These are phyloP conservation scores for Macrocybe gigantea DNA, from an alignment of 768 basidiomycete genomes.

Conservation along the genomic window DNA sequence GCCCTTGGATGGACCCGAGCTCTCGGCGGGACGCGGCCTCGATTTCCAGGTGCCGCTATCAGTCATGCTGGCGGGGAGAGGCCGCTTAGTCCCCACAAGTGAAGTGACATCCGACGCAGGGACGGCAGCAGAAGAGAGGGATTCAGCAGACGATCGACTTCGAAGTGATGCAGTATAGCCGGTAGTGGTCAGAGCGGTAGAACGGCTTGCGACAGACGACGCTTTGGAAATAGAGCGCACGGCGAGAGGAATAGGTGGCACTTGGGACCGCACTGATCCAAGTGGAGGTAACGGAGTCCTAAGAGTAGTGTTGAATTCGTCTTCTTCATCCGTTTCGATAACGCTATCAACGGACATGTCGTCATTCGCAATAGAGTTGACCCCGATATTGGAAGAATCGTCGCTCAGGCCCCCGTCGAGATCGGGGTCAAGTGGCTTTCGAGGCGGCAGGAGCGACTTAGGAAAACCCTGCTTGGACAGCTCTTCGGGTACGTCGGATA, in stretches of 20 bases:
- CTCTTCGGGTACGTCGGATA: slow-evolving; percentile 36
- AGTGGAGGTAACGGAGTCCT: slow-evolving; percentile 46
- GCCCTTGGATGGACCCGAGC: no score
- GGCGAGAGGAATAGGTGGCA: slow-evolving; percentile 5
- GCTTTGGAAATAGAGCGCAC: slow-evolving; percentile 10
- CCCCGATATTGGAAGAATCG: slow-evolving; percentile 33
- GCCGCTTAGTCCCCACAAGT: no score
- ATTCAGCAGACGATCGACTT: no score
- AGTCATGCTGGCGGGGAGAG: no score
- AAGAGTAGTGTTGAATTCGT: slow-evolving; percentile 62
- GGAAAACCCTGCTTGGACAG: slow-evolving; percentile 54
- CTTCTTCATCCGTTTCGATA: slow-evolving; percentile 37
- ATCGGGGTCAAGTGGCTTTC: slow-evolving; percentile 55
- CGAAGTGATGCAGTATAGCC: no score
- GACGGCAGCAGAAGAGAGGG: no score
- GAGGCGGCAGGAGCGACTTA: slow-evolving; percentile 61
- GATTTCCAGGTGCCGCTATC: no score
- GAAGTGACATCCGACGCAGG: no score
- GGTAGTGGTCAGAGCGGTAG: slow-evolving; percentile 17
- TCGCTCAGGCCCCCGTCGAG: slow-evolving; percentile 60
- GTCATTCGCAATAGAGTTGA: slow-evolving; percentile 21
- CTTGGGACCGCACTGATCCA: slow-evolving; percentile 5
- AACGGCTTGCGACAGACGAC: slow-evolving; percentile 17
- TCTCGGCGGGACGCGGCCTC: no score
- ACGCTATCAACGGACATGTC: slow-evolving; percentile 25